phyloP scores from a whole-genome alignment of 2,329 filamentous ascomycete species.

The Madurella mycetomatis region DNA sequence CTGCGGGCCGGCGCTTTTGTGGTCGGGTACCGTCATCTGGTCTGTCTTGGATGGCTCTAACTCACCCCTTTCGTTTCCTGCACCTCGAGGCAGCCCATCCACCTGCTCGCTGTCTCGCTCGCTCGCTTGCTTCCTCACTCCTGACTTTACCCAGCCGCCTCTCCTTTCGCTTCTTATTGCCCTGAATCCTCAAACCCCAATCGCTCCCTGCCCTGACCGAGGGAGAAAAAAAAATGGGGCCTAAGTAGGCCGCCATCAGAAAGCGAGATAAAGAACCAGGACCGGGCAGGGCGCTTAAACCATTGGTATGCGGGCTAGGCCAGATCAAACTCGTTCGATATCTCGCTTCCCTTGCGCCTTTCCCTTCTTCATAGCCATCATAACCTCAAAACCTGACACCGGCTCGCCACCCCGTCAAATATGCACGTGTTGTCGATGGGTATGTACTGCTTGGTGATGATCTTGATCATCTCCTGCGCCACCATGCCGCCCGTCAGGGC shows the following conservation, averaged over 20 bases:
- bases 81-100: too few species aligned
- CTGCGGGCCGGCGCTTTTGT: background rate
- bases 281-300: too few species aligned
- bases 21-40: too few species aligned
- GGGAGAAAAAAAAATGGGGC: too few species aligned
- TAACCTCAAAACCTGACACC: slow-evolving; percentile 54
- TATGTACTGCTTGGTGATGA: slow-evolving; percentile 69
- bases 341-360: background rate
- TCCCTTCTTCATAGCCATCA: slow-evolving; percentile 29
- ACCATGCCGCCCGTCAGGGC: slow-evolving; percentile 85
- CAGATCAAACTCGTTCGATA: too few species aligned
- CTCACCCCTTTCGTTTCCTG: too few species aligned
- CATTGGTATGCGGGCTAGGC: too few species aligned
- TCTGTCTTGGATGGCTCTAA: too few species aligned
- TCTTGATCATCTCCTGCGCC: slow-evolving; percentile 95
- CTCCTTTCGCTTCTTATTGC: background rate
- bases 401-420: slow-evolving; percentile 63
- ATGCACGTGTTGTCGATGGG: slow-evolving; percentile 68
- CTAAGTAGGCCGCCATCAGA: too few species aligned
- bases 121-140: background rate
- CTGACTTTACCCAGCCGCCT: background rate
- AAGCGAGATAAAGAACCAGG: too few species aligned
- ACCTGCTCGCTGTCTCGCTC: background rate
- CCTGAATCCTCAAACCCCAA: background rate
- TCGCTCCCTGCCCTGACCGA: too few species aligned